Percentiles rank a stretch among this genome's conserved stretches.
These are phyloP conservation scores for Solanum dulcamara DNA, from an alignment of 257 asterid genomes.

Conservation along the genomic window DNA sequence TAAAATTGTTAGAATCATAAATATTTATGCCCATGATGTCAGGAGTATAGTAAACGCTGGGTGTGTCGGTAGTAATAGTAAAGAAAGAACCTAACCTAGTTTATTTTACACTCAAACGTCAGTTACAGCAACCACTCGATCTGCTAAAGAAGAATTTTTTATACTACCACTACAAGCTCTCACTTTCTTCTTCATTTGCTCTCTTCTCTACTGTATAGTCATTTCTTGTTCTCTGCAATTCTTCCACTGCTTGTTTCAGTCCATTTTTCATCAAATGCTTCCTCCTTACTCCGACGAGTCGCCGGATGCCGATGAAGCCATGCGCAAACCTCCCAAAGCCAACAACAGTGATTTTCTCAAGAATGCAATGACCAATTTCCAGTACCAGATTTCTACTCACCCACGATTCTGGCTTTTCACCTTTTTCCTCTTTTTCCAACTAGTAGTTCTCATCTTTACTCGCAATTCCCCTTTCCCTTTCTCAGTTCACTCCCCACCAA, in stretches of 20 bases:
- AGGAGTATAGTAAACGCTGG: not conserved
- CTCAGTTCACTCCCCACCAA: conserved; percentile 7
- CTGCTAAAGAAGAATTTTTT: not conserved
- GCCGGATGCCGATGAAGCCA: not conserved
- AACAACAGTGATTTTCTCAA: conserved; percentile 4
- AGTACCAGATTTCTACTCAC: conserved; percentile 35
- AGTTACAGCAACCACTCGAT: not conserved
- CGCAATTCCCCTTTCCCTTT: conserved; percentile 32
- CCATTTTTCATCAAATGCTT: not conserved
- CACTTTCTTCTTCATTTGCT: not conserved
- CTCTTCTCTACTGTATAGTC: not conserved
- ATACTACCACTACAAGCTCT: not conserved
- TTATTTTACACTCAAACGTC: not conserved
- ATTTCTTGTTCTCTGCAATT: not conserved
- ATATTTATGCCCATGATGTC: not conserved
- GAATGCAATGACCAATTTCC: not conserved
- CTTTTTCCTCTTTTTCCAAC: conserved; percentile 46
- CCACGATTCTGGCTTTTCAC: conserved; percentile 60
- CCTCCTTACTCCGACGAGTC: not conserved
- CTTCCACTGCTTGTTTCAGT: not conserved
- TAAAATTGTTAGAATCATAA: not conserved
- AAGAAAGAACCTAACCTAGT: not conserved
- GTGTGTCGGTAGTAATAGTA: not conserved
- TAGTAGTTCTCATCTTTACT: conserved; percentile 31
- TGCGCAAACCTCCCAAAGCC: conserved; percentile 7